Percentiles rank a stretch among this genome's conserved stretches.
Evolutionary conservation across 805 yeast genomes (phyloP).

Genomic region (Nematodospora valgi): DNA sequence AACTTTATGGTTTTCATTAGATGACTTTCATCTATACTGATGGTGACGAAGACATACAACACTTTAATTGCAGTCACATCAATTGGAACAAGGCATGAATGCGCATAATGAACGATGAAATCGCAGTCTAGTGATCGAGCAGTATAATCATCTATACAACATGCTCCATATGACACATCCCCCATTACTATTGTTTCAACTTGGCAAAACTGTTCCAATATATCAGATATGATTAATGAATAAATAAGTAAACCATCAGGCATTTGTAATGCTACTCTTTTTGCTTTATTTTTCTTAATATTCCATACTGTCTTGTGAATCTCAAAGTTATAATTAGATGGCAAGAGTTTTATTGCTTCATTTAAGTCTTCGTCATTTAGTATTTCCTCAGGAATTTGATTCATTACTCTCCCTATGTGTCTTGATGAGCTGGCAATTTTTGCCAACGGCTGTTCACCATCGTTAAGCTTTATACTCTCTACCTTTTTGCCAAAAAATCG

Average conservation of each 20-base stretch:
- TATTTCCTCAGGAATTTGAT: constrained; percentile 87
- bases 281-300: constrained; percentile 68
- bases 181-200: constrained; percentile 95
- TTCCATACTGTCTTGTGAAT: constrained; percentile 96
- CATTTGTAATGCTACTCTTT: constrained; percentile 90
- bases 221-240: constrained; percentile 86
- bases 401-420: constrained; percentile 59
- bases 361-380: constrained; percentile 77
- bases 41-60: constrained; percentile 92
- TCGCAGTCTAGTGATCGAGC: constrained; percentile 93
- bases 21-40: constrained; percentile 81
- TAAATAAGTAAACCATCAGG: constrained; percentile 94
- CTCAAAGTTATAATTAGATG: constrained; percentile 92
- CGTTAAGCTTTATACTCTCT: constrained; percentile 8
- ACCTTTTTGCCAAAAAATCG: constrained; percentile 58
- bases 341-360: constrained; percentile 75
- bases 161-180: constrained; percentile 97
- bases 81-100: constrained; percentile 93
- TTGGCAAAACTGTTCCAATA: constrained; percentile 83
- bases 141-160: constrained; percentile 95
- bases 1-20: constrained; percentile 69
- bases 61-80: constrained; percentile 90
- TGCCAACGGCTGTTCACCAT: constrained; percentile 20
- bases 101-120: constrained; percentile 94
- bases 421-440: constrained; percentile 22